Evolutionary conservation across 2,329 filamentous ascomycete genomes (phyloP), one percentile per base, ranked within the genome.

Genomic region (Botryotinia convoluta): DNA sequence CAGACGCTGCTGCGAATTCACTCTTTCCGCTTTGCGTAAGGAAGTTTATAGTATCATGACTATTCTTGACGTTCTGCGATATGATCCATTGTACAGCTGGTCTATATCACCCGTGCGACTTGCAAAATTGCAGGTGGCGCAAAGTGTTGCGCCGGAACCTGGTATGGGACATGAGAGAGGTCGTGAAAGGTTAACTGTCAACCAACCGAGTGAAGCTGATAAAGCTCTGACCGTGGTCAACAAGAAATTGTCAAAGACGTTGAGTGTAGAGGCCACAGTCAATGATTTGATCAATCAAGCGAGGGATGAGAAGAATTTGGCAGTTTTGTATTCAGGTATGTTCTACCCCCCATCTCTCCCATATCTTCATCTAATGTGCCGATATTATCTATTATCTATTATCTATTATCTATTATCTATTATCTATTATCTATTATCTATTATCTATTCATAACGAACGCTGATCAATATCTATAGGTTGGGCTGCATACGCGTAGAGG

Each of bases 41-140:
- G 96, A 99, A 81, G 93, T 93, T 20, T 97, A 97, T 81, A 95
- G 92, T 62, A 99, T 99, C 84, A 98, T 98, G 95, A 98, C 96
- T 0, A 94, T 99, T 71, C 89, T 99, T 32, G 97, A 99, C 80
- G 97, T 99, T 35, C 85, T 99, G 74, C 92, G 97, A n/a, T 98
- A 98, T 83, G 96, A 99, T 85, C 97, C 96, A 1, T 84, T 99
- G 75, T 97, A 98, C 82, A 96, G 91, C 74, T 99, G 96, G 96
- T 95, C 93, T 51, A 91, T 98, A 72, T 96, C 93, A 18, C 90
- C 90, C 0, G 84, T 91, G 48, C 86, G 90, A 32, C 83, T 91
- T 73, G 88, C 89, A 59, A 91, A 90, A 79, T 82, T 92, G 72
- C 90, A 91, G 79, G 88, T 89, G 77, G 89, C 87, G 14, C 85